Base-by-base conservation (phyloP, 2,329 filamentous ascomycete species). In the Colletotrichum aenigma region DNA sequence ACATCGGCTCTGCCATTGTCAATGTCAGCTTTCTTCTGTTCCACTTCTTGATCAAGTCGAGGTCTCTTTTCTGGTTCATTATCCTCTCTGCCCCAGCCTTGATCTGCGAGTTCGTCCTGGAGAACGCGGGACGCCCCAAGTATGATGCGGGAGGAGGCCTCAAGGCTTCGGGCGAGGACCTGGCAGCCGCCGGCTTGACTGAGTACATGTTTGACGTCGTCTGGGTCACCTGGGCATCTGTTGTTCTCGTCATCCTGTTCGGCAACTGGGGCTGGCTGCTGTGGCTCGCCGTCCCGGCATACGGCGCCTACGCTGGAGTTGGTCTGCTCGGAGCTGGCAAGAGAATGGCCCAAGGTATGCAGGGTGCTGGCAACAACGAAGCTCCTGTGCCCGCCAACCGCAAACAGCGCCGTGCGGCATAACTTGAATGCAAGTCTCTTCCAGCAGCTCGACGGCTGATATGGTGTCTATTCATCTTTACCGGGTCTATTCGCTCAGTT, bases 131-230 rank as follows among this genome's bases (percentile, higher is more conserved):
- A 15, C 94, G 96, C 12, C 97, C 97, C 28, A 93, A 88, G 76
- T 94, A 93, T 82, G 91, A 92, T 78, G 83, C 92, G 26, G 93
- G 91, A 64, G 90, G 89, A 16, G 89, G 93, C n/a, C 88, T 98
- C 77, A 93, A 91, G 83, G 92, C 90, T 36, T 88, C 95, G 1
- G 96, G 97, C 58, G 96, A 98, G 83, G 97, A 99, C 84, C 91
- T 99, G 67, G 92, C 94, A 69, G 95, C 95, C 12, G 91, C 93
- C 38, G 97, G 97, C 6, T 87, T 99, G 87, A 98, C 96, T 13
- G 97, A 98, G 86, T 98, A 97, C 88, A 95, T 98, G 94, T 99
- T 98, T 90, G 97, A 99, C 86, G 91, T 98, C 66, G 88, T 98
- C 69, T 98, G 98, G 91, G 95, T 98, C 87, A 98, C 96, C 0